Evolutionary conservation across 495 filamentous ascomycete genomes (phyloP).

Genomic region (Aspergillus haitiensis): DNA sequence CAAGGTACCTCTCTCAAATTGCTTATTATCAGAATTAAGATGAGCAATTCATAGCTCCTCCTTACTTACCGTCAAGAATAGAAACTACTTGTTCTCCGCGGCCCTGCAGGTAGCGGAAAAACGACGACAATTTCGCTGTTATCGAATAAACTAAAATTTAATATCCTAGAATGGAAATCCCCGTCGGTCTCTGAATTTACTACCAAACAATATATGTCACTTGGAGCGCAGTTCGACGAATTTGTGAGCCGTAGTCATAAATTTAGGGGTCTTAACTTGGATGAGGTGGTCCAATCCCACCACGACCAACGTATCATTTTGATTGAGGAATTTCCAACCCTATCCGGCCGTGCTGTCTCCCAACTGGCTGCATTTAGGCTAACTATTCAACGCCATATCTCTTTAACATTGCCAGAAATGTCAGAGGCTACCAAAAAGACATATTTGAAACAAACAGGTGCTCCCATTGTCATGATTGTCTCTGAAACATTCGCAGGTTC

Average conservation of each 20-base stretch:
- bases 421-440: conserved; percentile 32
- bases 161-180: conserved; percentile 89
- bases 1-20: conserved; percentile 33
- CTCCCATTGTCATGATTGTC: conserved; percentile 83
- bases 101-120: conserved; percentile 91
- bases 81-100: conserved; percentile 80
- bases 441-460: conserved; percentile 38
- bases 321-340: conserved; percentile 93
- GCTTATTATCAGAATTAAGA: not conserved
- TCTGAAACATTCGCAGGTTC: conserved; percentile 83
- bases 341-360: conserved; percentile 65
- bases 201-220: conserved; percentile 60
- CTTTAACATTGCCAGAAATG: conserved; percentile 44
- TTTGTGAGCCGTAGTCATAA: conserved; percentile 77
- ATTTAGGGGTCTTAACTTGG: conserved; percentile 72
- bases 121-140: conserved; percentile 80
- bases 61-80: conserved; percentile 36
- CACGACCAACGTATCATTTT: conserved; percentile 62
- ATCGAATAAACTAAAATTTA: conserved; percentile 66
- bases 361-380: conserved; percentile 71
- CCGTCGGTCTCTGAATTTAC: conserved; percentile 60
- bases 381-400: conserved; percentile 72
- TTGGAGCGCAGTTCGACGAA: conserved; percentile 80
- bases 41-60: not conserved
- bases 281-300: conserved; percentile 17